Percentiles rank a stretch among this genome's conserved stretches.
These are phyloP conservation scores for Chionographis japonica DNA, from an alignment of 106 monocot species.

Conservation along the genomic window DNA sequence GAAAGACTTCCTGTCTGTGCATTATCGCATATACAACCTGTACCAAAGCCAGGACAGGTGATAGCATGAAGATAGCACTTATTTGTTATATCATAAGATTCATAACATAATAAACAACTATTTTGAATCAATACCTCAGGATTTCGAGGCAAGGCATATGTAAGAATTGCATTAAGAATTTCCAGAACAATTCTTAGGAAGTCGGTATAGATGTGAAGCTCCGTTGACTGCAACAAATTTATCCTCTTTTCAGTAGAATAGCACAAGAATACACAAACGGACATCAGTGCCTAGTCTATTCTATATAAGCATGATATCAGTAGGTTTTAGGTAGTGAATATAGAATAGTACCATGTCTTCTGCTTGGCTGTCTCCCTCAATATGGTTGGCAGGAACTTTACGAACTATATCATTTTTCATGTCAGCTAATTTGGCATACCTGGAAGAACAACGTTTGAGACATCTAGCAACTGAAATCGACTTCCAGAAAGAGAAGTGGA, in stretches of 20 bases:
- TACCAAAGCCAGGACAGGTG: conserved; percentile 1
- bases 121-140: conserved; percentile 61
- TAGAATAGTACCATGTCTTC: conserved; percentile 69
- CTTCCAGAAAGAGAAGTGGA: neutral
- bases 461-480: too few relatives aligned
- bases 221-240: conserved; percentile 66
- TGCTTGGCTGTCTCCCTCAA: conserved; percentile 33
- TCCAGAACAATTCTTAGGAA: conserved; percentile 92
- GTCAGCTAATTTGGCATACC: conserved; percentile 88
- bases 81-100: neutral
- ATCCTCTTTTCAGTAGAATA: conserved; percentile 5
- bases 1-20: conserved; percentile 90
- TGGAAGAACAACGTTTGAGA: conserved; percentile 10
- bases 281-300: neutral
- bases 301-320: too few relatives aligned
- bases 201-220: conserved; percentile 94
- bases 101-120: neutral
- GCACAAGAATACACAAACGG: neutral
- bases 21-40: conserved; percentile 97
- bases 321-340: neutral
- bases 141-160: conserved; percentile 84
- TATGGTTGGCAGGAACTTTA: conserved; percentile 30
- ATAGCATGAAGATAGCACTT: neutral
- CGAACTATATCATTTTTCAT: conserved; percentile 53
- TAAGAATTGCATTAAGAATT: conserved; percentile 90